Conservation (phyloP, 1,284 basidiomycete species). For the Microbotryum saponariae region DNA sequence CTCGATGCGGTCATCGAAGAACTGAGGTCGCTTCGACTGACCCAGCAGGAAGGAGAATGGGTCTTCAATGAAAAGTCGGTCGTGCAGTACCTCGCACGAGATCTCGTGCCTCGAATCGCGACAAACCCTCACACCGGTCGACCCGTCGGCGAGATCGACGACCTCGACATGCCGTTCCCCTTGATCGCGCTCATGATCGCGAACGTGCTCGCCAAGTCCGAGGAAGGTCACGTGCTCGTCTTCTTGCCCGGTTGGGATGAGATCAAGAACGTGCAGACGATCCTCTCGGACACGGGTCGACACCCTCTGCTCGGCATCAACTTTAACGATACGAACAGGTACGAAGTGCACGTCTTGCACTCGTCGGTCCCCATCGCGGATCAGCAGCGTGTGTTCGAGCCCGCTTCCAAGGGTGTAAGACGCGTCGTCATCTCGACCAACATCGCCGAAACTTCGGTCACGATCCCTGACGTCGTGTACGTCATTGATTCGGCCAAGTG, state of each 20-base stretch:
- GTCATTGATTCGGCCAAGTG: slow-evolving; percentile 84
- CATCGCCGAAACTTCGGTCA: slow-evolving; percentile 92
- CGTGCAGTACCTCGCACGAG: slow-evolving; percentile 63
- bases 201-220: slow-evolving; percentile 64
- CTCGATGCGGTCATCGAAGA: slow-evolving; percentile 68
- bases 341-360: slow-evolving; percentile 78
- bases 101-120: slow-evolving; percentile 49
- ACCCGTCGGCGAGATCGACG: slow-evolving; percentile 48
- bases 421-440: slow-evolving; percentile 89
- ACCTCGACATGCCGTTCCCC: slow-evolving; percentile 74
- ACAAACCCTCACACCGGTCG: slow-evolving; percentile 29
- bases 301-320: slow-evolving; percentile 54
- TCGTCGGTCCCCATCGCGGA: slow-evolving; percentile 83
- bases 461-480: slow-evolving; percentile 92
- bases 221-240: slow-evolving; percentile 82
- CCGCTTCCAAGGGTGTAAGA: slow-evolving; percentile 65
- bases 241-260: slow-evolving; percentile 92
- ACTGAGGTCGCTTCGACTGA: slow-evolving; percentile 43
- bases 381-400: slow-evolving; percentile 83
- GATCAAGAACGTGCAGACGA: slow-evolving; percentile 68
- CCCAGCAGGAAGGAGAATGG: slow-evolving; percentile 50
- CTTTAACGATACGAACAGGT: slow-evolving; percentile 56
- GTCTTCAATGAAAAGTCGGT: slow-evolving; percentile 71
- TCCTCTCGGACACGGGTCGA: slow-evolving; percentile 50
- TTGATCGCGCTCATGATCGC: slow-evolving; percentile 75